Evolutionary conservation across 2,329 filamentous ascomycete genomes (phyloP), one percentile per base, ranked within the genome.

Genomic region (Apiospora koreana): DNA sequence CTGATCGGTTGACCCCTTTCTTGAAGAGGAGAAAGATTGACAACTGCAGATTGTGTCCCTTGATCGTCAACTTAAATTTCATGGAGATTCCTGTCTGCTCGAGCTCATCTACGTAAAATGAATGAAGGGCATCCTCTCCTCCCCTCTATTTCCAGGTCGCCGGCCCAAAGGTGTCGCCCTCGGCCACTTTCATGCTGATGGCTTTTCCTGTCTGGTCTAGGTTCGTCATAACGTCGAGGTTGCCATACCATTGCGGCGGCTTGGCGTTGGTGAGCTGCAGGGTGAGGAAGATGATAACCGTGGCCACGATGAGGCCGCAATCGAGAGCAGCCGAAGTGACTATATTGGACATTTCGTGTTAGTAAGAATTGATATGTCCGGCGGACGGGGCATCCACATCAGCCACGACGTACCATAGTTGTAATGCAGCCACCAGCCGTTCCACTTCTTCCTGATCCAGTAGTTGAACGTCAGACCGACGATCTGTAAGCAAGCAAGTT

Each of bases 261-360:
- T 74, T 71, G 23, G 79, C 81, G 41, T 79, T 73, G 16, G 81
- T 70, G 4, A 71, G 70, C 77, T 3, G 83, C 78, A 77, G 71
- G 7, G 71, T 58, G 70, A 77, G 76, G 70, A 77, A 77, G 43
- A 77, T 77, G 69, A 77, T 71, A 65, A 76, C 75, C 28, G 72
- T 75, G 41, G 75, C 71, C n/a, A 83, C 73, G 14, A 82, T 77
- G 7, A 83, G 77, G 3, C 81, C 82, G 2, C 79, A 79, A 42
- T 84, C 82, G 28, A 83, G 74, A 1, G 79, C 81, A 0, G 81
- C 81, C 25, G 86, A 78, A 77, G 88, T 85, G 67, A 88, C 86
- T n/a, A 87, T 70, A 31, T 46, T 12, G 16, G 3, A 88, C 82
- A 1, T 84, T 84, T 50, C 79, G 82, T 28, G 88, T 76, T 1